Base-by-base conservation (phyloP, 805 yeast genomes). In the Spathaspora sp. region DNA sequence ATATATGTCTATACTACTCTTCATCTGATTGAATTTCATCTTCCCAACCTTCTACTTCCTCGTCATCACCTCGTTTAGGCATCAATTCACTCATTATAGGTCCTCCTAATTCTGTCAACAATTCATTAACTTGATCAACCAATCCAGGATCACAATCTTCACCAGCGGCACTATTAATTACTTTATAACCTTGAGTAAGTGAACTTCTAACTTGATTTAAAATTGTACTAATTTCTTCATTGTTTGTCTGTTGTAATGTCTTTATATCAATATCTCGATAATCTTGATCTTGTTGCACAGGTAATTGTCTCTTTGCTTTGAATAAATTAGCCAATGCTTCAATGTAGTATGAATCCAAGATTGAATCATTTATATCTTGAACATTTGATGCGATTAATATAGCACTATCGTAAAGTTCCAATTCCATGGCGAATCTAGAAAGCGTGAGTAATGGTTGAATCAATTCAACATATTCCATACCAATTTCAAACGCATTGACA, bases 331-430 rank as follows among this genome's bases (percentile, higher is more conserved):
- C 83, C 60, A 92, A 81, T 0, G 94, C 96, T 62, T 89, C 96
- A 56, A 91, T 71, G 65, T 94, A 94, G 62, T 80, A 87, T 40
- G 86, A 78, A 61, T 94, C 98, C 52, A 89, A 74, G 54, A 89
- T 82, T 59, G 84, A 86, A 60, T 93, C 97, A 69, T 93, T 91
- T 45, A 93, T 80, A 54, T 87, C 93, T 59, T 86, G 85, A 16
- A 86, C 76, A 23, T 78, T 77, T 16, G 78, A 70, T 11, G 90
- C 76, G n/a, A 90, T 83, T n/a, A 79, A 77, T 3, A 81, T 72
- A 2, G 88, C 88, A 16, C 77, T 60, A 39, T 88, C 96, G 61
- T 82, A 84, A 56, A 81, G 66, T 18, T 85, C 93, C 62, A 89
- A 72, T 67, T 94, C 98, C 43, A 89, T 76, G 55, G 91, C 81